Evolutionary conservation across 139 green algal genomes (phyloP).

Genomic region (Chlorokybus atmophyticus): DNA sequence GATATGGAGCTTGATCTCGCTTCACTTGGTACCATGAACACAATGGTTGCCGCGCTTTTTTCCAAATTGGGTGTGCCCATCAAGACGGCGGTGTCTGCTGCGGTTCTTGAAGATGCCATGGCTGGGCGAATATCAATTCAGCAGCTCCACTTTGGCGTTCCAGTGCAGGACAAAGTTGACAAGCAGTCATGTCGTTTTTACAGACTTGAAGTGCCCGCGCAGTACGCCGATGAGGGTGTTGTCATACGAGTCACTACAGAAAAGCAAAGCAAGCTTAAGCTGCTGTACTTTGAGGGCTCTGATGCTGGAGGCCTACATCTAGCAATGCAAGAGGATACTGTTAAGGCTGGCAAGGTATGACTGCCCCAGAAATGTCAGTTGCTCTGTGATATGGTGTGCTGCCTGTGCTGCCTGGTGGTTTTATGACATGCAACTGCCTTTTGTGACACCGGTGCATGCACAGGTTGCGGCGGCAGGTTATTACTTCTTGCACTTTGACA

Average conservation of each 20-base stretch:
- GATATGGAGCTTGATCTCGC: conserved; percentile 17
- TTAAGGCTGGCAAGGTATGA: conserved; percentile 21
- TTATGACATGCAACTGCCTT: too few relatives aligned
- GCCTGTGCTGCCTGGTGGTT: too few relatives aligned
- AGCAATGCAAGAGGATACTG: conserved; percentile 10
- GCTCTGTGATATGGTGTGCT: too few relatives aligned
- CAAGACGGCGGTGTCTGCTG: conserved; percentile 15
- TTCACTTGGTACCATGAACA: conserved; percentile 15
- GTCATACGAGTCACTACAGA: conserved; percentile 12
- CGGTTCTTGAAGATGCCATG: conserved; percentile 20
- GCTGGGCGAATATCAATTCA: conserved; percentile 5
- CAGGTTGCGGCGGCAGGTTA: conserved; percentile 18
- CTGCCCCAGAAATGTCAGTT: too few relatives aligned
- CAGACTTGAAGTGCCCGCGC: conserved; percentile 3
- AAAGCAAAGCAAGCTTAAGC: conserved; percentile 24
- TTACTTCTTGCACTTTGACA: conserved; percentile 20
- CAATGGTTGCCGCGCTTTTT: conserved; percentile 19
- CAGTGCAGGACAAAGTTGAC: conserved; percentile 21
- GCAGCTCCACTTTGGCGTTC: conserved; percentile 6
- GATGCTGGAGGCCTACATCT: not conserved
- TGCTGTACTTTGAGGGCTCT: conserved; percentile 13
- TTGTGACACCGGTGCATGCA: too few relatives aligned
- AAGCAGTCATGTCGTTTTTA: conserved; percentile 20
- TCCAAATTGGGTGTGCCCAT: conserved; percentile 27
- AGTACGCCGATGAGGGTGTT: conserved; percentile 17